Percentiles rank a stretch among this genome's conserved stretches.
Evolutionary conservation across 495 filamentous ascomycete genomes (phyloP).

Genomic region (Elaphomyces granulatus): DNA sequence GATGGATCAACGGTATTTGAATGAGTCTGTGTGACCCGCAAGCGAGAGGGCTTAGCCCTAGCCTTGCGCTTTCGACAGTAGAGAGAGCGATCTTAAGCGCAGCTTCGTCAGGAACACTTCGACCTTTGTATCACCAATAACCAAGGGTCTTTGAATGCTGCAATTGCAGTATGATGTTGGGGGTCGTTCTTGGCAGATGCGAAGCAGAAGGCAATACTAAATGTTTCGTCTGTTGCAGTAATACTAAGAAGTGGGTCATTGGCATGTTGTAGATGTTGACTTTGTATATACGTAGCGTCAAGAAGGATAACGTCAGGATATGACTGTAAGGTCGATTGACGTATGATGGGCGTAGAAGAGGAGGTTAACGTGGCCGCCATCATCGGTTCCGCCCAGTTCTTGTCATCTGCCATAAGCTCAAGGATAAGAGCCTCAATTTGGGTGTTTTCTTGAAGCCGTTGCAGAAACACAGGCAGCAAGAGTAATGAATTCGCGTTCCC

Average conservation of each 20-base stretch:
- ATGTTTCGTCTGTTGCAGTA: background rate
- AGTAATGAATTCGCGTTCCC: too few relatives aligned
- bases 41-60: too few relatives aligned
- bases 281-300: background rate
- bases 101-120: background rate
- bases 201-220: background rate
- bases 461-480: too few relatives aligned
- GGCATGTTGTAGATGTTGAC: background rate
- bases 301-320: background rate
- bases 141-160: background rate
- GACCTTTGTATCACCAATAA: background rate
- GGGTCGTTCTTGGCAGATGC: background rate
- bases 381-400: too few relatives aligned
- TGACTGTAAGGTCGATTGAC: conserved; percentile 1
- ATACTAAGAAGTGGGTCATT: background rate
- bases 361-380: conserved; percentile 7
- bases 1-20: too few relatives aligned
- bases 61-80: too few relatives aligned
- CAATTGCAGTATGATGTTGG: background rate
- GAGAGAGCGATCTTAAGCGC: background rate
- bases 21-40: too few relatives aligned
- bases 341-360: conserved; percentile 7
- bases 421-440: too few relatives aligned
- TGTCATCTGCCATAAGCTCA: too few relatives aligned
- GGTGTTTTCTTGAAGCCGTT: too few relatives aligned